These are phyloP conservation scores for Hylodesmum podocarpum DNA, from an alignment of 306 rosid species.

Conservation along the genomic window DNA sequence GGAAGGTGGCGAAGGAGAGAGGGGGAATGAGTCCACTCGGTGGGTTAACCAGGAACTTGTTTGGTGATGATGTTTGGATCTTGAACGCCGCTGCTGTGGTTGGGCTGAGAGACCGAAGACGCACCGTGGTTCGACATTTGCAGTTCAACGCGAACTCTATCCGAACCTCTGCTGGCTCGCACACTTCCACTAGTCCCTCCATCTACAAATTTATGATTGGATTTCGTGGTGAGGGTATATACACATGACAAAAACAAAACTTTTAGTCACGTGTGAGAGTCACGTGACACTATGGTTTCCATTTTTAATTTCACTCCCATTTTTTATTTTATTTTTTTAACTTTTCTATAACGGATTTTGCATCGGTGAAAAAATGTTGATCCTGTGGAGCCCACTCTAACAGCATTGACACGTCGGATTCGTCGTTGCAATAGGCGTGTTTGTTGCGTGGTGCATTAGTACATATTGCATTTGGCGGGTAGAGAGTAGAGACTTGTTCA, in stretches of 20 bases:
- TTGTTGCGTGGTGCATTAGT: background rate
- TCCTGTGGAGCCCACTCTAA: conserved; percentile 16
- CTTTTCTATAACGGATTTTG: background rate
- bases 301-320: background rate
- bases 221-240: background rate
- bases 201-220: background rate
- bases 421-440: background rate
- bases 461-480: conserved; percentile 18
- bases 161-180: conserved; percentile 58
- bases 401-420: conserved; percentile 4
- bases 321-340: background rate
- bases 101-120: conserved; percentile 46
- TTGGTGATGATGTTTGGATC: conserved; percentile 75
- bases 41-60: conserved; percentile 79
- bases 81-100: conserved; percentile 62
- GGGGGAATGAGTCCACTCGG: conserved; percentile 64
- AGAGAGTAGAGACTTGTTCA: background rate
- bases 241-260: background rate
- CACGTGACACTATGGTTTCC: conserved; percentile 1
- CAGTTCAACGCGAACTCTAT: conserved; percentile 54
- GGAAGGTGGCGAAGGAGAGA: conserved; percentile 56
- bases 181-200: conserved; percentile 56
- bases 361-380: background rate
- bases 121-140: conserved; percentile 70
- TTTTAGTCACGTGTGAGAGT: too few species aligned